Percentiles rank a stretch among this genome's conserved stretches.
Conservation (phyloP, 768 basidiomycete species). For the Candolleomyces eurysporus region DNA sequence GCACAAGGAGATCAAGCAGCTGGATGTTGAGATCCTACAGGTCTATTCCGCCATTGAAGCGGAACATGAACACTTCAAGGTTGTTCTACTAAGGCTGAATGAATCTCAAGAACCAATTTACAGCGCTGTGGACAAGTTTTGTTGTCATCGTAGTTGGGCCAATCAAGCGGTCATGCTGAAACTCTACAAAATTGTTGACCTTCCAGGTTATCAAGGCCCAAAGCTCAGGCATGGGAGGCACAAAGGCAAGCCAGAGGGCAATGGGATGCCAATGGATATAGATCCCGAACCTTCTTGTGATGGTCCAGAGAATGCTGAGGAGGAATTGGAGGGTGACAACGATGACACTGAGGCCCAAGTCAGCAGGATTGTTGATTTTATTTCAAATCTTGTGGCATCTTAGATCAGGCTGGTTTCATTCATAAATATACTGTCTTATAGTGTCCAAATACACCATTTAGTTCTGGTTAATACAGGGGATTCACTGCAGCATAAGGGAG, state of each 20-base stretch:
- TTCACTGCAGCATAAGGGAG: no score
- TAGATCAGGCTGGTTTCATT: no score
- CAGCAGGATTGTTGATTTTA: background rate
- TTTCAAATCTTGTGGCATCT: no score
- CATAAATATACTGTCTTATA: no score
- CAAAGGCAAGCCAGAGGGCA: background rate
- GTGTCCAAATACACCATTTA: no score
- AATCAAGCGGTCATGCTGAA: background rate
- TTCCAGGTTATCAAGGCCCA: background rate
- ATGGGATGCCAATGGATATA: background rate
- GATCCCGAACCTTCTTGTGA: background rate
- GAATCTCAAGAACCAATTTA: background rate
- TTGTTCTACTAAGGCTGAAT: background rate
- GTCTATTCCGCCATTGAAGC: slow-evolving; percentile 23
- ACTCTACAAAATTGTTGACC: background rate
- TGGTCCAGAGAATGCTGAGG: background rate
- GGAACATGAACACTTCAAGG: slow-evolving; percentile 9
- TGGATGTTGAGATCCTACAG: slow-evolving; percentile 30
- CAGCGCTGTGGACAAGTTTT: background rate
- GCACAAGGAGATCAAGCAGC: slow-evolving; percentile 30
- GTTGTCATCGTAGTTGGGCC: background rate
- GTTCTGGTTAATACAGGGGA: no score
- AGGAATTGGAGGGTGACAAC: background rate
- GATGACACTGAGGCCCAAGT: background rate
- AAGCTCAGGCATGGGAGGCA: background rate